These are phyloP conservation scores for Dimargaris verticillata DNA, from an alignment of 192 early-diverging fungal species.

Conservation along the genomic window DNA sequence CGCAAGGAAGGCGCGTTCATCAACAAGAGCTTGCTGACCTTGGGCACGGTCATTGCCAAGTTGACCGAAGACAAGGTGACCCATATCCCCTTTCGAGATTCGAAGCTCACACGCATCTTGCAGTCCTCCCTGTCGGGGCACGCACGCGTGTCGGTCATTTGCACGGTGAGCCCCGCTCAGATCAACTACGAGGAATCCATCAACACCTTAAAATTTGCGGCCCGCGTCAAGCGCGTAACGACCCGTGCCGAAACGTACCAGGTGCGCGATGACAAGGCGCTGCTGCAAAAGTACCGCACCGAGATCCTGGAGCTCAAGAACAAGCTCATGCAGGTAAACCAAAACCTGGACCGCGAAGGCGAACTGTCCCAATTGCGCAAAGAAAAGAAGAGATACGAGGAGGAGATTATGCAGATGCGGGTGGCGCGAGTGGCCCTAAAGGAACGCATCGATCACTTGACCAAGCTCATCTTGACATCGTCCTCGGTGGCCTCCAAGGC, in stretches of 20 bases:
- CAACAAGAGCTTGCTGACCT: constrained; percentile 65
- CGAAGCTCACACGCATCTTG: constrained; percentile 69
- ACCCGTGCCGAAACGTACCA: constrained; percentile 49
- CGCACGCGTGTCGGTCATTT: constrained; percentile 62
- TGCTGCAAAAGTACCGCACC: constrained; percentile 62
- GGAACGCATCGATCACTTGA: constrained; percentile 73
- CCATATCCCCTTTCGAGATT: constrained; percentile 79
- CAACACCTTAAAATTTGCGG: constrained; percentile 76
- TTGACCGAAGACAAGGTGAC: constrained; percentile 50
- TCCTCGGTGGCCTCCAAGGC: constrained; percentile 29
- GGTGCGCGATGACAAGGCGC: constrained; percentile 62
- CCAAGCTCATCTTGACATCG: constrained; percentile 63
- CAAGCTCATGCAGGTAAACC: constrained; percentile 43
- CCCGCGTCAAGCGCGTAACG: constrained; percentile 58
- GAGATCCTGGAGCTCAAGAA: constrained; percentile 62
- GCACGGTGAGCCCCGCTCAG: constrained; percentile 54
- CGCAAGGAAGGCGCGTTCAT: constrained; percentile 76
- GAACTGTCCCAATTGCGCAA: constrained; percentile 13
- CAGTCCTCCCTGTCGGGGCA: constrained; percentile 66
- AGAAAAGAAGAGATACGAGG: constrained; percentile 22
- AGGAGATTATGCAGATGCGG: constrained; percentile 33
- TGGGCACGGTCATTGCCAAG: constrained; percentile 72
- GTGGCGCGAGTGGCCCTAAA: constrained; percentile 54
- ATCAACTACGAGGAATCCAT: constrained; percentile 52
- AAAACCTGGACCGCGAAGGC: constrained; percentile 29